Percentiles rank a stretch among this genome's conserved stretches.
These are phyloP conservation scores for Trichosporon asahii DNA, from an alignment of 1,284 basidiomycete genomes.

Conservation along the genomic window DNA sequence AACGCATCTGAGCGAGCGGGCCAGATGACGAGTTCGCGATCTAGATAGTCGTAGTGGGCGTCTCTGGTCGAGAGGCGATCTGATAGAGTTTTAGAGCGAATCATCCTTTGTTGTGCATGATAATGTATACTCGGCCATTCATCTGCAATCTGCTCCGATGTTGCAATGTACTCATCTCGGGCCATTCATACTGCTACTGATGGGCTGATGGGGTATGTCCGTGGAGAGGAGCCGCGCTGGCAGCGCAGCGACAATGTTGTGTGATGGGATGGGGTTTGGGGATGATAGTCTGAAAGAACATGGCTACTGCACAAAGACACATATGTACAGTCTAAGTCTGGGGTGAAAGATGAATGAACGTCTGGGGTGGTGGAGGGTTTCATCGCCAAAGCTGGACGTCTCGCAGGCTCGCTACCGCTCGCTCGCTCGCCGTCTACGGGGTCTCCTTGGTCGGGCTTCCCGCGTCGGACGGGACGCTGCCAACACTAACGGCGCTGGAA, in stretches of 20 bases:
- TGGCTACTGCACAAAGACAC: background rate
- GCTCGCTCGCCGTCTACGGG: background rate
- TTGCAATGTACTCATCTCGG: background rate
- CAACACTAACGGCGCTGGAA: constrained; percentile 9
- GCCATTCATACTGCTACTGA: background rate
- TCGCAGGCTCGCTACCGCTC: too few relatives aligned
- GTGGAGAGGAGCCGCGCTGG: background rate
- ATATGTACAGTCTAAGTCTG: background rate
- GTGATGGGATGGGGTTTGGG: too few relatives aligned
- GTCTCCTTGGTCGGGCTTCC: constrained; percentile 25
- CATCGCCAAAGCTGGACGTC: too few relatives aligned
- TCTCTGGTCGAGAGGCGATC: background rate
- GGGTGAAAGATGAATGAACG: background rate
- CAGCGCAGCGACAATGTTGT: too few relatives aligned
- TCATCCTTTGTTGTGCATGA: background rate
- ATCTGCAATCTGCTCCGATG: background rate
- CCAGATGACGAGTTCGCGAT: too few relatives aligned
- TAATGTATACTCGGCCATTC: background rate
- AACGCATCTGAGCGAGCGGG: background rate
- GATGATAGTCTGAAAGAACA: background rate
- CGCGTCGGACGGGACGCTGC: constrained; percentile 16
- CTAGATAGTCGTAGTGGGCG: too few relatives aligned
- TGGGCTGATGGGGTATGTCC: background rate
- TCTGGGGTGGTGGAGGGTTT: background rate
- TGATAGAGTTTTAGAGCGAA: background rate